Percentiles rank a stretch among this genome's conserved stretches.
These are phyloP conservation scores for Tetracladium marchalianum DNA, from an alignment of 495 filamentous ascomycete genomes.

Conservation along the genomic window DNA sequence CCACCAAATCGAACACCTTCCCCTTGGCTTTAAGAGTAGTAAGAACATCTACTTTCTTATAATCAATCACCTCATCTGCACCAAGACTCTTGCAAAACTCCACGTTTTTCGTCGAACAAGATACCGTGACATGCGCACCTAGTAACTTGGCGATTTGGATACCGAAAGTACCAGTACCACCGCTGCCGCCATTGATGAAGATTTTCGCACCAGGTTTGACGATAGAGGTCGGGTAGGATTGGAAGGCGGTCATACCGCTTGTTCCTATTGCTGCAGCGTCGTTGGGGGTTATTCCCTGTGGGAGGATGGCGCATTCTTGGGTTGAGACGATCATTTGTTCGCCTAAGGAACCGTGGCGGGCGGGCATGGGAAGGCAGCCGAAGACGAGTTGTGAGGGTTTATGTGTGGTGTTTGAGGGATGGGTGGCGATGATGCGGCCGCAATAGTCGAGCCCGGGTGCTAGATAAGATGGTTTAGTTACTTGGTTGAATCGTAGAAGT, in stretches of 20 bases:
- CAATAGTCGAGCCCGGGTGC: slow-evolving; percentile 54
- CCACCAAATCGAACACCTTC: slow-evolving; percentile 40
- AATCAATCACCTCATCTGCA: slow-evolving; percentile 62
- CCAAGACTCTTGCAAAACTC: slow-evolving; percentile 48
- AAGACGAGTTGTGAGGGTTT: slow-evolving; percentile 46
- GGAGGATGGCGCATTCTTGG: slow-evolving; percentile 26
- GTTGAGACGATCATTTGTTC: slow-evolving; percentile 36
- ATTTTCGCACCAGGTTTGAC: slow-evolving; percentile 44
- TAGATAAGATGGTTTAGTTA: too few relatives aligned
- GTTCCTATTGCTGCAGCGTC: slow-evolving; percentile 43
- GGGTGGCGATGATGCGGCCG: slow-evolving; percentile 39
- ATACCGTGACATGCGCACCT: slow-evolving; percentile 52
- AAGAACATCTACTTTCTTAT: slow-evolving; percentile 43
- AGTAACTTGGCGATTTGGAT: slow-evolving; percentile 58
- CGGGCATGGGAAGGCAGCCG: slow-evolving; percentile 27
- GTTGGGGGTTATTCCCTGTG: slow-evolving; percentile 39
- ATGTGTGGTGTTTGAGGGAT: slow-evolving; percentile 22
- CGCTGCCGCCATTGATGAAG: slow-evolving; percentile 60
- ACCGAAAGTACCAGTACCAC: slow-evolving; percentile 49
- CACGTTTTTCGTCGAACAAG: slow-evolving; percentile 49
- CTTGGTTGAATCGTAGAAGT: too few relatives aligned
- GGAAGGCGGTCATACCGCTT: slow-evolving; percentile 49
- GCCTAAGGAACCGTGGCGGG: slow-evolving; percentile 39
- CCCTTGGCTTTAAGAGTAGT: slow-evolving; percentile 37
- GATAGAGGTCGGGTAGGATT: slow-evolving; percentile 40